Conservation (phyloP, 176 grass and related monocot species). For the Eleusine coracana region DNA sequence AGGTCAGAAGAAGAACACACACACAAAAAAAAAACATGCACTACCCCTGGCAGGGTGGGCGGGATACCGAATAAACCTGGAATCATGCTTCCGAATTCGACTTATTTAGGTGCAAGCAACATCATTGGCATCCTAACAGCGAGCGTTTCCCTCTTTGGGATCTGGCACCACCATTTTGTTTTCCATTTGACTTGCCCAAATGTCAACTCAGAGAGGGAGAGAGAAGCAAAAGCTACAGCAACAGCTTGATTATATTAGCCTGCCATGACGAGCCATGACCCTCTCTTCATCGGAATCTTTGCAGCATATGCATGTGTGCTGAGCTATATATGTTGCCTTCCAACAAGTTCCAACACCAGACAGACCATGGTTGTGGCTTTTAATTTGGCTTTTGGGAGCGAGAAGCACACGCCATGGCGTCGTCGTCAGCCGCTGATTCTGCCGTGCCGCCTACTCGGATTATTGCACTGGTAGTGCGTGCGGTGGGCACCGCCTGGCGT, state of each 20-base stretch:
- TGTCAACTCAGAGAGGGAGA: conserved; percentile 21
- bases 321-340: too few species aligned
- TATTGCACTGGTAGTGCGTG: too few species aligned
- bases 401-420: too few species aligned
- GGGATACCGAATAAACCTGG: conserved; percentile 32
- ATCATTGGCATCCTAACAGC: neutral
- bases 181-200: neutral
- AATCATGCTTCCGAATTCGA: conserved; percentile 6
- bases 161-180: conserved; percentile 24
- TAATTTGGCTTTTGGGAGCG: too few species aligned
- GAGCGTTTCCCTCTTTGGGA: neutral
- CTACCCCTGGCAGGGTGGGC: neutral
- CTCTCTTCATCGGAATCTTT: neutral
- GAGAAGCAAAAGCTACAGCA: neutral
- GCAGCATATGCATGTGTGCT: neutral
- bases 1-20: neutral
- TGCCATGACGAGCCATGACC: neutral
- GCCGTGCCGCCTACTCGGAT: too few species aligned
- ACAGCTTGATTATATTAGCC: neutral
- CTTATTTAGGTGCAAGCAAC: neutral
- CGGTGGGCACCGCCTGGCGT: too few species aligned
- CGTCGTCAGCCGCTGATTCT: too few species aligned
- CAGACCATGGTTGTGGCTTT: too few species aligned
- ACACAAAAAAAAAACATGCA: neutral
- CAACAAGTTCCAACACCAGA: too few species aligned